Conservation (phyloP, 768 basidiomycete genomes). For the Chlorophyllum brunneum region DNA sequence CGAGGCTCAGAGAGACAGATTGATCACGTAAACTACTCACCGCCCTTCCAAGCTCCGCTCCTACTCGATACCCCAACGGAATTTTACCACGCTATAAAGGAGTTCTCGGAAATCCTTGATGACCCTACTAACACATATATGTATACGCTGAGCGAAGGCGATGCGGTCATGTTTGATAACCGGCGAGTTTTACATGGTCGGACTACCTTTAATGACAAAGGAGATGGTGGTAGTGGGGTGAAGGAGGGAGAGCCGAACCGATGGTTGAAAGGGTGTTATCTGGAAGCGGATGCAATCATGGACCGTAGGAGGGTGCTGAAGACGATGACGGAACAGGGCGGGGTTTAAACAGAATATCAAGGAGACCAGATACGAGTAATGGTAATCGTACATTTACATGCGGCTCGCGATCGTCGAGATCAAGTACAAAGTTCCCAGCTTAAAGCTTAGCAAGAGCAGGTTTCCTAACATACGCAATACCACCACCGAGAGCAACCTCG, state of each 20-base stretch:
- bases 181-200: slow-evolving; percentile 85
- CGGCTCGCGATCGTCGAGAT: too few relatives aligned
- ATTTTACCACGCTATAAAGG: slow-evolving; percentile 60
- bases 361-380: too few relatives aligned
- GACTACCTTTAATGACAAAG: slow-evolving; percentile 60
- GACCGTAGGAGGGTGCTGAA: slow-evolving; percentile 57
- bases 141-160: slow-evolving; percentile 75
- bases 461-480: slow-evolving; percentile 62
- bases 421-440: neutral
- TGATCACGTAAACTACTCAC: slow-evolving; percentile 82
- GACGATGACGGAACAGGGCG: slow-evolving; percentile 5
- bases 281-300: slow-evolving; percentile 62
- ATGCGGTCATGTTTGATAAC: slow-evolving; percentile 91
- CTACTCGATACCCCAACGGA: slow-evolving; percentile 44
- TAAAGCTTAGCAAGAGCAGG: slow-evolving; percentile 24
- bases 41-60: slow-evolving; percentile 90
- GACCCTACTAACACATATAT: slow-evolving; percentile 46
- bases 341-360: too few relatives aligned
- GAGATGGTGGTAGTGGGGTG: slow-evolving; percentile 18
- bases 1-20: slow-evolving; percentile 29
- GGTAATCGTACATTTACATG: neutral
- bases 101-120: slow-evolving; percentile 59
- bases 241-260: slow-evolving; percentile 53
- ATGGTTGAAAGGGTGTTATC: slow-evolving; percentile 90
- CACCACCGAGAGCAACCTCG: slow-evolving; percentile 48